phyloP scores from a whole-genome alignment of 331 rosid species.

The Acacia concinna region DNA sequence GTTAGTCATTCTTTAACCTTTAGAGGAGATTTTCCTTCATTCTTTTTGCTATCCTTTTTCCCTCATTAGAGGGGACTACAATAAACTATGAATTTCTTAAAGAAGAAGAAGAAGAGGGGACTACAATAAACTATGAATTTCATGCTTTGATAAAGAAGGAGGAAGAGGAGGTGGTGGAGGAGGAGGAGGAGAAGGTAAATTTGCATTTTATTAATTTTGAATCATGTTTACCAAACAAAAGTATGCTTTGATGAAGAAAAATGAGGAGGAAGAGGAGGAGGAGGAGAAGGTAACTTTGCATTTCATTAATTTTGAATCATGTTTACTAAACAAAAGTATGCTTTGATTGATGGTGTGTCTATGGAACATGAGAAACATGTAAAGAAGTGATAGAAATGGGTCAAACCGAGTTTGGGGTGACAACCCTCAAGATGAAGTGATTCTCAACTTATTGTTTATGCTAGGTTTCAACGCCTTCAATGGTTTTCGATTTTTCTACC shows the following conservation, averaged over 20 bases:
- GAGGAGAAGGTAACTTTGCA: slow-evolving; percentile 52
- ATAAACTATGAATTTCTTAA: slow-evolving; percentile 47
- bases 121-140: too few species aligned
- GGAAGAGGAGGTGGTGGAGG: too few species aligned
- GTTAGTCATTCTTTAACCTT: slow-evolving; percentile 64
- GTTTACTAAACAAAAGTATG: not conserved
- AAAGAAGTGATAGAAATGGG: slow-evolving; percentile 61
- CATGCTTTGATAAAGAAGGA: too few species aligned
- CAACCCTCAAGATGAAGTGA: slow-evolving; percentile 51
- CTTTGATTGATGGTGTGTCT: not conserved
- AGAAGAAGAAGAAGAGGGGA: too few species aligned
- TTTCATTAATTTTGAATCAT: not conserved
- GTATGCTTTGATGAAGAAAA: too few species aligned
- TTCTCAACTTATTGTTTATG: slow-evolving; percentile 76
- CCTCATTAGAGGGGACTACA: slow-evolving; percentile 71
- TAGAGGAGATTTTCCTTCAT: slow-evolving; percentile 83
- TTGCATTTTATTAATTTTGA: not conserved
- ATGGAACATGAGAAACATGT: slow-evolving; percentile 38
- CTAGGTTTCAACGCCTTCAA: slow-evolving; percentile 90
- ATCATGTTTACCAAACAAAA: not conserved
- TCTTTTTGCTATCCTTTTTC: slow-evolving; percentile 72
- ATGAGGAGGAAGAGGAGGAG: too few species aligned
- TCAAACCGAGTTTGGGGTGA: slow-evolving; percentile 61
- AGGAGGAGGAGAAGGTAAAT: slow-evolving; percentile 65
- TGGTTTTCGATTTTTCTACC: slow-evolving; percentile 72